Base-by-base conservation (phyloP, 2,329 filamentous ascomycete species). In the Exophiala oligosperma region DNA sequence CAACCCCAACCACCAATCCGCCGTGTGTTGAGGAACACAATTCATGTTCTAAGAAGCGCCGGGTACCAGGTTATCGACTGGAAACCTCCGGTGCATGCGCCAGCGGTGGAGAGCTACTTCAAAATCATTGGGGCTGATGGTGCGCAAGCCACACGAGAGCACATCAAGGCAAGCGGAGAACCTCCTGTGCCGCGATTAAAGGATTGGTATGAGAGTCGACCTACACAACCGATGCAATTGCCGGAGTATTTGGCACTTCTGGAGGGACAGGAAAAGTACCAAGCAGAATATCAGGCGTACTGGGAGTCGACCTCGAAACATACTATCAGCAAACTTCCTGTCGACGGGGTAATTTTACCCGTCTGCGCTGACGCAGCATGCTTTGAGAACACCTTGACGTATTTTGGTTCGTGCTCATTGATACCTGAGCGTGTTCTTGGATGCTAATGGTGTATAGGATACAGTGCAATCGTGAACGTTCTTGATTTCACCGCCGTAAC, bases 391-490 rank as follows among this genome's bases (percentile, higher is more conserved):
- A 49, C 49, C 40, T 49, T 60, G 47, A 56, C 54, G 21, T 60
- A 60, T 44, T 60, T 57, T 38, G 58, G 58, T 60, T 14, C 4
- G 38, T 41, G 29, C 29, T 35, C 5, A 8, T 9, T 35, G 29
- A 35, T 35, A 35, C 7, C 6, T 9, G 9, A 35, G 11, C 2
- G 29, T 11, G 29, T 11, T 35, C 29, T 11, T 11, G 38, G 2
- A 41, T 47, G 28, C 21, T 51, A 40, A 50, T 48, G 41, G 41
- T 46, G 32, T 29, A 8, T 41, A 55, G 84, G 84, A 3, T 85
- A 86, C 64, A 85, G 83, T 1, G 84, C 84, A 64, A 75, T 85
- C 7, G 85, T 82, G 77, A 85, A 87, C 62, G 69, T 86, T 6
- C 72, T 87, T 0, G 84, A 88, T 66, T 87, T 87, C 63, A 75